Percentiles rank a stretch among this genome's conserved stretches.
Conservation (phyloP, 2,329 filamentous ascomycete species). For the Aspergillus sclerotialis region DNA sequence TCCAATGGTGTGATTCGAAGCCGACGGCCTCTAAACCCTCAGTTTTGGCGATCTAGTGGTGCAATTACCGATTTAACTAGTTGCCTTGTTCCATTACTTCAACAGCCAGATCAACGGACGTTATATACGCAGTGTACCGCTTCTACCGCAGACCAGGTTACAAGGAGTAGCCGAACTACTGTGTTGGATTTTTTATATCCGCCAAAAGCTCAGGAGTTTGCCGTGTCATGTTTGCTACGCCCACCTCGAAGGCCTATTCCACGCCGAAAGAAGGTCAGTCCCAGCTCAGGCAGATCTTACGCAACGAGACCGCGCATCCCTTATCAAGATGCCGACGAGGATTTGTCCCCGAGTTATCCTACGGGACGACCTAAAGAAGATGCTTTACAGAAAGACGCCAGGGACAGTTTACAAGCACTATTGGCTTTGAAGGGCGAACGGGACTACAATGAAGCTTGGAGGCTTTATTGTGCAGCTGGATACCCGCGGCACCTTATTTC, state of each 20-base stretch:
- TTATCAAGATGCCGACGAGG: conserved; percentile 2
- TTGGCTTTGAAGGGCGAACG: conserved; percentile 7
- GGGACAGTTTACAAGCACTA: conserved; percentile 12
- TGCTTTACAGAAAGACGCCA: conserved; percentile 7
- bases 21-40: conserved; percentile 25
- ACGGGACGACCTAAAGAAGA: too few relatives aligned
- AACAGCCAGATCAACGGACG: conserved; percentile 12
- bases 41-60: conserved; percentile 29
- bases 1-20: conserved; percentile 32
- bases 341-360: too few relatives aligned
- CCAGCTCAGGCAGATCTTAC: conserved; percentile 19
- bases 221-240: conserved; percentile 16
- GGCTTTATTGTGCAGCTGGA: conserved; percentile 28
- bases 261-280: conserved; percentile 18
- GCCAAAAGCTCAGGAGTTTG: conserved; percentile 18
- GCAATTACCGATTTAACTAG: conserved; percentile 21
- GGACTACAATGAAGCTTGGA: conserved; percentile 37
- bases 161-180: conserved; percentile 14
- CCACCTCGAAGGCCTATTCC: conserved; percentile 14
- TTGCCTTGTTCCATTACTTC: conserved; percentile 28
- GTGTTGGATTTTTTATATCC: conserved; percentile 37
- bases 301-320: conserved; percentile 14
- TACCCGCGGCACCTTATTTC: conserved; percentile 18
- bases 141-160: conserved; percentile 5
- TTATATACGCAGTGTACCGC: conserved; percentile 9